A percentile compares a stretch with the other conserved stretches of the same genome.
Conservation (phyloP, 2,329 filamentous ascomycete species). For the Ophiostoma novo-ulmi region DNA sequence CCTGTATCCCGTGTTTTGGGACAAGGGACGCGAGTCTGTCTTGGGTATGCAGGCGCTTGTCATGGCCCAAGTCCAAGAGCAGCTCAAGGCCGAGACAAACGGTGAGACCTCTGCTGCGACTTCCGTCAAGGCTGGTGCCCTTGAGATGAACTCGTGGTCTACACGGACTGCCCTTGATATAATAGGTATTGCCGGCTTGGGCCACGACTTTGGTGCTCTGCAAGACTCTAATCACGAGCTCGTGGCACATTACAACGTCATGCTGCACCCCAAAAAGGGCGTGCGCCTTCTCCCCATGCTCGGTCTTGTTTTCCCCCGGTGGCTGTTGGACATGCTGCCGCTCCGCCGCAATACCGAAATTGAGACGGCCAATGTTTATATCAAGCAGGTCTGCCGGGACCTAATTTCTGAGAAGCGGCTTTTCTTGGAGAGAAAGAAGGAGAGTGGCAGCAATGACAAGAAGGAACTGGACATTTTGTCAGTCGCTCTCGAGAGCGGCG, state of each 20-base stretch:
- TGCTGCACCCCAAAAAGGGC: conserved; percentile 51
- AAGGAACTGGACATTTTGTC: conserved; percentile 70
- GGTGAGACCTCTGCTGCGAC: conserved; percentile 33
- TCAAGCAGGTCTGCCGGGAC: conserved; percentile 61
- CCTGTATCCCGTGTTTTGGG: conserved; percentile 79
- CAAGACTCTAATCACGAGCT: conserved; percentile 56
- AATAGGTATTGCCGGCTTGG: conserved; percentile 67
- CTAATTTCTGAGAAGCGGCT: conserved; percentile 66
- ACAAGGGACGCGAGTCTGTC: conserved; percentile 64
- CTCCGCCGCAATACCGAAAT: conserved; percentile 66
- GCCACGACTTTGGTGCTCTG: conserved; percentile 64
- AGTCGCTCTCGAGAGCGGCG: conserved; percentile 69
- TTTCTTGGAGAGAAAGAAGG: background rate
- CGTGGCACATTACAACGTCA: conserved; percentile 49
- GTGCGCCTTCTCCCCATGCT: conserved; percentile 55
- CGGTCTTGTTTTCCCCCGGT: conserved; percentile 56
- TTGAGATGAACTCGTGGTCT: conserved; percentile 59
- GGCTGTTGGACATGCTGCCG: conserved; percentile 60
- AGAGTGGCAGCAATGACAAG: conserved; percentile 26
- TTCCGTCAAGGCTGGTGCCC: conserved; percentile 34
- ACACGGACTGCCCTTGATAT: conserved; percentile 69
- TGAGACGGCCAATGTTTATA: conserved; percentile 48
- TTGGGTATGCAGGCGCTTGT: conserved; percentile 45
- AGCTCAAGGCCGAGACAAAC: background rate
- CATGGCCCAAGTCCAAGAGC: background rate